Evolutionary conservation across 2,329 filamentous ascomycete genomes (phyloP), one percentile per base, ranked within the genome.

Genomic region (Sclerotiophoma versabilis): DNA sequence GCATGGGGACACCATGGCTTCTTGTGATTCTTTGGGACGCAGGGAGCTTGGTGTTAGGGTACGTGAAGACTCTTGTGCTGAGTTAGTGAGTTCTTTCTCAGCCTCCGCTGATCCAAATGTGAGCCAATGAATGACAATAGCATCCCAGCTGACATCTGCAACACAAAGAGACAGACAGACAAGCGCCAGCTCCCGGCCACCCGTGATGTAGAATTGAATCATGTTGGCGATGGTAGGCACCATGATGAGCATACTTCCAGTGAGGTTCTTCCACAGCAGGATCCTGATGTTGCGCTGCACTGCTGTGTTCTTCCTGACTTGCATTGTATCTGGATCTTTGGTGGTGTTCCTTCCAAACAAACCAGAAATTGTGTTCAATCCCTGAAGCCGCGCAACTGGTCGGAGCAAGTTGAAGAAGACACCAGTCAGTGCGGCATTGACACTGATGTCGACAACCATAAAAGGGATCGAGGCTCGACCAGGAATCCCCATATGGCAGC

Each of bases 91-190:
- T 20, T 51, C 50, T 12, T 43, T 49, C 25, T 54, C 50, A 1
- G 50, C 44, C 25, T 57, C 46, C 7, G 33, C 30, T 6, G 54
- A 60, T 11, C 49, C 47, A n/a, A 60, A 54, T 2, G 57, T 60
- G 12, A 60, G 38, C 54, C 57, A 60, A 38, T 60, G 46, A 4
- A 60, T 53, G 17, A 57, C 46, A 4, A 54, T 25, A 15, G 43
- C 49, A 27, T 52, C 49, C 54, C 57, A 59, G 15, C 51, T 57
- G 73, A 73, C 65, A 54, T 76, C 74, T 23, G 71, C 34, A 1
- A 68, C 69, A 51, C 74, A 76, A 2, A 75, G 57, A 1, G 64
- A 65, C 27, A 73, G 69, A 44, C 74, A 76, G 2, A 76, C 44
- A 67, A 73, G 71, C 0, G 65, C 70, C 9, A 69, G 59, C 38